A percentile compares a stretch with the other conserved stretches of the same genome.
These are phyloP conservation scores for Quercus lobata DNA, from an alignment of 331 rosid species.

Conservation along the genomic window DNA sequence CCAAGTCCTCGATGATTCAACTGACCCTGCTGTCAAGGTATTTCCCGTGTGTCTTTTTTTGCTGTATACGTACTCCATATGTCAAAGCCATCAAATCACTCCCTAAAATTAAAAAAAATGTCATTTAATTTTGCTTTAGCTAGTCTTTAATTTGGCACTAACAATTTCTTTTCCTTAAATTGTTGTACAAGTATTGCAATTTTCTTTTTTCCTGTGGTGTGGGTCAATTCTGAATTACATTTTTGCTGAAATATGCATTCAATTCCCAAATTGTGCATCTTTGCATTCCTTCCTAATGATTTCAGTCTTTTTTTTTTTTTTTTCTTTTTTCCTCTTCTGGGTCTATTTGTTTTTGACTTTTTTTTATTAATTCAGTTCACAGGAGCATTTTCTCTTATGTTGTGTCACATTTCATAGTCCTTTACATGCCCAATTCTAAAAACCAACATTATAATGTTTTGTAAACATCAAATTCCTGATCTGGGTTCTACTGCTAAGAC, in stretches of 20 bases:
- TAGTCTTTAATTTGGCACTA: no score
- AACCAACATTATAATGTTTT: background rate
- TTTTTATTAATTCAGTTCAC: background rate
- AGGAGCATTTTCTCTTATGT: background rate
- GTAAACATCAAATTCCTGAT: background rate
- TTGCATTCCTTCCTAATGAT: no score
- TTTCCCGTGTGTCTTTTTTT: no score
- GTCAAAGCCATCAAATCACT: background rate
- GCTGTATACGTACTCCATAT: conserved; percentile 42
- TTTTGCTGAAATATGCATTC: background rate
- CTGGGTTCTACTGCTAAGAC: conserved; percentile 3
- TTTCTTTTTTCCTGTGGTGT: background rate
- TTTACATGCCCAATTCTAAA: background rate
- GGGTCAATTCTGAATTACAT: background rate
- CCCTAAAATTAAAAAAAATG: background rate
- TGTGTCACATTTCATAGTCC: background rate
- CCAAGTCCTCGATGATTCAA: conserved; percentile 91
- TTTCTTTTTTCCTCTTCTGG: background rate
- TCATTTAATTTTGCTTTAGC: no score
- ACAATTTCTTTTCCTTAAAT: no score
- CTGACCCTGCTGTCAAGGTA: conserved; percentile 83
- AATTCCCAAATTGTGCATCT: no score
- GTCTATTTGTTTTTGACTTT: background rate
- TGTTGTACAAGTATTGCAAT: background rate
- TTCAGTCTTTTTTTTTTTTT: no score